phyloP scores from a whole-genome alignment of 345 rosid genomes.

The Toxicodendron radicans region DNA sequence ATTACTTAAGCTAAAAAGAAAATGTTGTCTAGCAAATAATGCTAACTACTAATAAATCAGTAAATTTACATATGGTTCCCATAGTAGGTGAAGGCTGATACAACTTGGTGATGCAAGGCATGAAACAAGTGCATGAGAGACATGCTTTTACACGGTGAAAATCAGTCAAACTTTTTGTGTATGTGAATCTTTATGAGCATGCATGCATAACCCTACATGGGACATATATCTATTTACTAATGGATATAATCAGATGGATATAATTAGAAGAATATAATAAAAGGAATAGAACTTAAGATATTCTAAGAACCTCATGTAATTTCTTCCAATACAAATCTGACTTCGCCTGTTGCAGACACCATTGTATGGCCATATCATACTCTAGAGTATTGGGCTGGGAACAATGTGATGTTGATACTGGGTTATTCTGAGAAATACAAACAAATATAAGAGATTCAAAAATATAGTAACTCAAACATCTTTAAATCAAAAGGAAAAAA shows the following conservation, averaged over 20 bases:
- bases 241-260: not conserved
- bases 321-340: slow-evolving; percentile 34
- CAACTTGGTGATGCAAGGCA: not conserved
- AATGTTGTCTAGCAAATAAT: no score
- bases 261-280: not conserved
- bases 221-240: not conserved
- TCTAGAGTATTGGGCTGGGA: slow-evolving; percentile 43
- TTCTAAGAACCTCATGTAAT: slow-evolving; percentile 30
- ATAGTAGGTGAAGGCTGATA: not conserved
- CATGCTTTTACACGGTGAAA: not conserved
- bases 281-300: not conserved
- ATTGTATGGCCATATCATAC: slow-evolving; percentile 39
- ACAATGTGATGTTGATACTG: slow-evolving; percentile 45
- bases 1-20: not conserved
- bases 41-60: not conserved
- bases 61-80: not conserved
- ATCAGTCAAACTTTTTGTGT: not conserved
- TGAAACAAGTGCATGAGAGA: not conserved
- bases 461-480: not conserved
- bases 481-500: not conserved
- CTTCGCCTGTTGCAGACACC: slow-evolving; percentile 35
- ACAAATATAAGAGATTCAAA: not conserved
- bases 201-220: not conserved
- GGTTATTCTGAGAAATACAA: slow-evolving; percentile 23
- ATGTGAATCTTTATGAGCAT: not conserved